Base-by-base conservation (phyloP, 2,329 filamentous ascomycete genomes). In the Gremmenia infestans region DNA sequence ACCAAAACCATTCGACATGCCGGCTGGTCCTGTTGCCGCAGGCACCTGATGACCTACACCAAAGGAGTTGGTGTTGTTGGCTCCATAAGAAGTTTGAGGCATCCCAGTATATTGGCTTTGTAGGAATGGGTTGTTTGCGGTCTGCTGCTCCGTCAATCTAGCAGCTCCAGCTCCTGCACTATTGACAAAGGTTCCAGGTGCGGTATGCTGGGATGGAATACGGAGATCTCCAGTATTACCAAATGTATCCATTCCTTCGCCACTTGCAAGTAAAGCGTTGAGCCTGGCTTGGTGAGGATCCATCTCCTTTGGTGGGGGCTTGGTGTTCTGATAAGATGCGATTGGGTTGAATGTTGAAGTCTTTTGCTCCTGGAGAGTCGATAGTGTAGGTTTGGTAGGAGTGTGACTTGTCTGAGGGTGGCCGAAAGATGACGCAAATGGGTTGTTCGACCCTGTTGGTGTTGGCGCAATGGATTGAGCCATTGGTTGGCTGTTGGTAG, bases 401-500 rank as follows among this genome's bases (percentile, higher is more conserved):
- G 65, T 71, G 60, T 79, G 79, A 56, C 62, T 71, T 60, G 76
- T 79, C 70, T 76, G 85, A 69, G 76, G 83, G 68, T 78, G 86
- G 75, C 63, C 81, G 67, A 88, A 84, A n/a, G 86, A 81, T 12
- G 82, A 79, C 25, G 94, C 93, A 69, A 99, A 99, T 2, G 94
- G 94, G 70, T 99, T 99, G 78, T 99, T 99, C 15, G 94, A 97
- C 48, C 94, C 94, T 2, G 94, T 99, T 3, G 89, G 87, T 69
- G 91, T 88, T 4, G 91, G 88, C 69, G 88, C 86, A 60, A 97
- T 74, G 2, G 88, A 81, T 50, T 84, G 77, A 46, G 74, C 71
- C 57, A 82, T 77, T 60, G 81, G 81, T 59, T 74, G 78, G 58
- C 78, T 79, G 64, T 77, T 81, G 28, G 80, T 81, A 23, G 90